Base-by-base conservation (phyloP, 768 basidiomycete species). In the Kondoa malvinella region DNA sequence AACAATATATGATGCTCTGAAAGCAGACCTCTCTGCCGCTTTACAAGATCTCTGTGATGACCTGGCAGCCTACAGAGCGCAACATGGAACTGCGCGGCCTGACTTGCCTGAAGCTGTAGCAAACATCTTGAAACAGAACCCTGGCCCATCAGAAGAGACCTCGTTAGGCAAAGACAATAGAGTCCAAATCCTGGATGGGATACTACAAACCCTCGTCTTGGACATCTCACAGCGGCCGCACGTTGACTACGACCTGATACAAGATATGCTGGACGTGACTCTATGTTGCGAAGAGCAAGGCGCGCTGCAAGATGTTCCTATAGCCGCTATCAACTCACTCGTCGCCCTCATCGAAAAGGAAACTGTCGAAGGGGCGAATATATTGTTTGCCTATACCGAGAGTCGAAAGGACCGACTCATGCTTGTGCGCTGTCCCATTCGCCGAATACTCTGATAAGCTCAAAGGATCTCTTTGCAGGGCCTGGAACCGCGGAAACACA, bases 361-460 rank as follows among this genome's bases (percentile, higher is more conserved):
- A 70, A 91, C 90, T 3, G 87, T 92, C 70, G 77, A 80, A 0
- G 89, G 88, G 21, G 92, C 90, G 74, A 88, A 88, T 12, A 85
- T 87, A 71, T 83, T 92, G 27, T 90, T 92, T 78, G 85, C 85
- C 2, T 92, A 89, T 87, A 86, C 92, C 61, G 89, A 92, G 78
- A 76, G 77, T 67, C 84, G 87, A 30, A 82, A 85, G 0, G 77
- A 80, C 17, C 81, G 86, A 17, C 80, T 92, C 40, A 92, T 88
- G 30, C 72, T 61, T 56, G 73, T 68, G 40, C 58, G 63, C 12
- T 33, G 17, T n/a, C 16, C 29, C 29, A 2, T 3, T 14, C 1
- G 1, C 14, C 30, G 14, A 1, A 57, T 34, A 16, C 1, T 50
- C 16, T 29, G 12, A 2, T 12, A 12, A 3, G 21, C 2, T 26